phyloP scores from a whole-genome alignment of 1,139 yeast genomes.

The Williopsis jadinii region DNA sequence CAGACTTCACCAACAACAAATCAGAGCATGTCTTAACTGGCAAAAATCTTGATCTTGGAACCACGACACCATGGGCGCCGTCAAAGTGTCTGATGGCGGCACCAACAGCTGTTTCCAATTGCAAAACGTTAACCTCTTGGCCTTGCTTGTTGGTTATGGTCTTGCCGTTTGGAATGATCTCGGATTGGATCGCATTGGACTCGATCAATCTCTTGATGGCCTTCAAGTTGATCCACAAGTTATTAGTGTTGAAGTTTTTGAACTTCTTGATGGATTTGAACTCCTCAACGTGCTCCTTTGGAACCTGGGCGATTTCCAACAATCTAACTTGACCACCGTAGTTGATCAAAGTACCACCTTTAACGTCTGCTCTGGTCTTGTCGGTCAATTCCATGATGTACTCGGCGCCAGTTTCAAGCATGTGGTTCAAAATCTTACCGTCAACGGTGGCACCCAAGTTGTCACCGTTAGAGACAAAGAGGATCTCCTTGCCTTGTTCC shows the following conservation, averaged over 20 bases:
- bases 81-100: constrained; percentile 96
- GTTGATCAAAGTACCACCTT: constrained; percentile 97
- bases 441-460: constrained; percentile 98
- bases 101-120: constrained; percentile 98
- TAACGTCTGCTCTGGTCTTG: constrained; percentile 98
- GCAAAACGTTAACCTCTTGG: constrained; percentile 79
- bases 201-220: constrained; percentile 93
- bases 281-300: constrained; percentile 97
- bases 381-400: constrained; percentile 98
- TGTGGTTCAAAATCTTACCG: constrained; percentile 81
- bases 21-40: constrained; percentile 98
- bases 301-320: constrained; percentile 97
- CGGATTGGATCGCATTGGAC: constrained; percentile 75
- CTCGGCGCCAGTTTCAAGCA: constrained; percentile 87
- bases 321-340: constrained; percentile 93
- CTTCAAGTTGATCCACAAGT: constrained; percentile 92
- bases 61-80: constrained; percentile 96
- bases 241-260: constrained; percentile 96
- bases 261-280: constrained; percentile 96
- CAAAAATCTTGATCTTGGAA: constrained; percentile 94
- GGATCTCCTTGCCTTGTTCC: constrained; percentile 89
- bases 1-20: constrained; percentile 91
- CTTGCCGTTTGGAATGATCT: constrained; percentile 92
- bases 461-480: constrained; percentile 97
- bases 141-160: constrained; percentile 62